Evolutionary conservation across 2,329 filamentous ascomycete genomes (phyloP), one percentile per base, ranked within the genome.

Genomic region (Trichoderma guizhouense): DNA sequence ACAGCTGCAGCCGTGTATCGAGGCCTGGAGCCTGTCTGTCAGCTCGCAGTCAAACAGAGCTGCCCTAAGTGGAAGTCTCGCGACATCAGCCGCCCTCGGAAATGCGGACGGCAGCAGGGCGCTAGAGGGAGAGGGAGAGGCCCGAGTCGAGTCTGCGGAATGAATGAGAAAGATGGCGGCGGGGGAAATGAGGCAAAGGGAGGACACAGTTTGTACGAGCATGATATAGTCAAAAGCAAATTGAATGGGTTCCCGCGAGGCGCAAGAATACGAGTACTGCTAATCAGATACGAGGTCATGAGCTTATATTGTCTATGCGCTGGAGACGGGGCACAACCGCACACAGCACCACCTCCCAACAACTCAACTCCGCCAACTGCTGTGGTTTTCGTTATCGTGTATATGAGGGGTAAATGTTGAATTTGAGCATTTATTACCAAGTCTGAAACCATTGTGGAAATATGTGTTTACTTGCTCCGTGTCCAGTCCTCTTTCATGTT

Each of bases 21-120:
- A 53, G 47, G 11, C 47, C 47, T 53, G 47, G 47, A 53, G 47
- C 47, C 47, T 24, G 43, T 21, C 63, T 51, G 51, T 57, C 51
- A 67, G 64, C 64, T 34, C 51, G 64, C 47, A 9, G 30, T 36
- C 43, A 18, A 32, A 36, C 21, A 57, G 47, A 39, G 47, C 32
- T 57, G 64, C 64, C 43, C n/a, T 7, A 51, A 34, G n/a, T 24
- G 47, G 39, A 39, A 24, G 64, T 57, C 53, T 67, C 64, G 47
- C 55, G 47, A 57, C 64, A 36, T 57, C 47, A 67, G 64, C 64
- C 64, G 47, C 47, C 64, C 47, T 67, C 64, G 47, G 24, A 47
- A 34, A 67, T 67, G 47, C 47, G 47, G 64, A 51, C 64, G 43
- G 47, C 26, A 67, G 30, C 47, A 24, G 47, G 47, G 64, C 64